phyloP scores from a whole-genome alignment of 495 filamentous ascomycete species.

The Penicillium angulare region DNA sequence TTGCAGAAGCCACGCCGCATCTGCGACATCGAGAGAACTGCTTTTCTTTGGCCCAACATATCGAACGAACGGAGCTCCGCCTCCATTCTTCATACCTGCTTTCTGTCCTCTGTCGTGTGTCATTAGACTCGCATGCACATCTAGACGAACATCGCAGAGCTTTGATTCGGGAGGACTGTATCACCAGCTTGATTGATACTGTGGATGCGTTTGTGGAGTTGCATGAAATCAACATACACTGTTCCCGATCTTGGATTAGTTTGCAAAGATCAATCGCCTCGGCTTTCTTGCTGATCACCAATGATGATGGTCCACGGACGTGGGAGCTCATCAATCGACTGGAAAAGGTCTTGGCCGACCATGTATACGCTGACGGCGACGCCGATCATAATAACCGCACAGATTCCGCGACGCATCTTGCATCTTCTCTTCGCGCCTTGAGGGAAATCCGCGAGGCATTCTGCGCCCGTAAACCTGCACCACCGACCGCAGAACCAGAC shows the following conservation, averaged over 20 bases:
- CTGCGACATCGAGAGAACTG: slow-evolving; percentile 50
- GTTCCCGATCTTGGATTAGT: slow-evolving; percentile 49
- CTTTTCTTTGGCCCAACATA: slow-evolving; percentile 46
- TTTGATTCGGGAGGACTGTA: slow-evolving; percentile 45
- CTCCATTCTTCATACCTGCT: slow-evolving; percentile 59
- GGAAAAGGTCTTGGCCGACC: slow-evolving; percentile 40
- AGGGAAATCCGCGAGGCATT: slow-evolving; percentile 40
- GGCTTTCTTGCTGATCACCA: slow-evolving; percentile 44
- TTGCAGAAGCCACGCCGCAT: slow-evolving; percentile 51
- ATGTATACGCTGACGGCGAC: slow-evolving; percentile 38
- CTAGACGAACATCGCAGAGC: slow-evolving; percentile 31
- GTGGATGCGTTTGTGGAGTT: slow-evolving; percentile 47
- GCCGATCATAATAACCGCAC: slow-evolving; percentile 31
- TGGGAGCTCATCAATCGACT: slow-evolving; percentile 40
- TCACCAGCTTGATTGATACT: slow-evolving; percentile 40
- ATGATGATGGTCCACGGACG: slow-evolving; percentile 38
- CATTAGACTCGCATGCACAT: slow-evolving; percentile 46
- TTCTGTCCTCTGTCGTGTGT: slow-evolving; percentile 57
- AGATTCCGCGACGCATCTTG: slow-evolving; percentile 39
- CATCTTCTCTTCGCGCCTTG: slow-evolving; percentile 40
- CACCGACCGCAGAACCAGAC: neutral
- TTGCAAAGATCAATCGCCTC: slow-evolving; percentile 47
- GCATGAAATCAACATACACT: slow-evolving; percentile 39
- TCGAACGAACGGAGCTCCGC: slow-evolving; percentile 55
- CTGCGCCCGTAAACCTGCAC: slow-evolving; percentile 14